phyloP scores from a whole-genome alignment of 179 eudicot genomes.

The Carnegiea gigantea region DNA sequence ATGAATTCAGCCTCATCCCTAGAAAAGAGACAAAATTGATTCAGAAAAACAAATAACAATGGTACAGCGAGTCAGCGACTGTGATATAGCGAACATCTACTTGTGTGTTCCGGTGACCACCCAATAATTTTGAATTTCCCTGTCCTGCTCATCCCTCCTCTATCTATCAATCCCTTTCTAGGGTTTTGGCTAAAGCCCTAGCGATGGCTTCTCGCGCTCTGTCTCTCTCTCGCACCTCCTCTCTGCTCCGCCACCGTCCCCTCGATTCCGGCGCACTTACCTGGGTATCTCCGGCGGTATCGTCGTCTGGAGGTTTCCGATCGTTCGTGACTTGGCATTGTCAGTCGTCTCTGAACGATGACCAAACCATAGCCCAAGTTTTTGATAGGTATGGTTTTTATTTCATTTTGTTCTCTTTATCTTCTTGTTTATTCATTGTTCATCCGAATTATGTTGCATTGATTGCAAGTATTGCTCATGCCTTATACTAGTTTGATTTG shows the following conservation, averaged over 20 bases:
- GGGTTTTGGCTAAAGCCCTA: conserved; percentile 32
- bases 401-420: neutral
- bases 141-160: too few species aligned
- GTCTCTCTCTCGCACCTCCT: conserved; percentile 41
- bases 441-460: neutral
- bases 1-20: too few species aligned
- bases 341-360: neutral
- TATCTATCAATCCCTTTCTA: conserved; percentile 22
- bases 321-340: neutral
- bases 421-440: neutral
- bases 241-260: neutral
- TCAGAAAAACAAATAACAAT: too few species aligned
- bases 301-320: neutral
- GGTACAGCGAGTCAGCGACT: too few species aligned
- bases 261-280: neutral
- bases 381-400: neutral
- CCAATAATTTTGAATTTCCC: neutral
- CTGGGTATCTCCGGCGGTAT: neutral
- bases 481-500: neutral
- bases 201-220: conserved; percentile 55
- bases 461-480: neutral
- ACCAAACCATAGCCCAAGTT: neutral
- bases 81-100: neutral
- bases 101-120: neutral
- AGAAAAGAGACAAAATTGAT: too few species aligned